Conservation (phyloP, 1,139 yeast species). For the Saccharomyces hybrid region DNA sequence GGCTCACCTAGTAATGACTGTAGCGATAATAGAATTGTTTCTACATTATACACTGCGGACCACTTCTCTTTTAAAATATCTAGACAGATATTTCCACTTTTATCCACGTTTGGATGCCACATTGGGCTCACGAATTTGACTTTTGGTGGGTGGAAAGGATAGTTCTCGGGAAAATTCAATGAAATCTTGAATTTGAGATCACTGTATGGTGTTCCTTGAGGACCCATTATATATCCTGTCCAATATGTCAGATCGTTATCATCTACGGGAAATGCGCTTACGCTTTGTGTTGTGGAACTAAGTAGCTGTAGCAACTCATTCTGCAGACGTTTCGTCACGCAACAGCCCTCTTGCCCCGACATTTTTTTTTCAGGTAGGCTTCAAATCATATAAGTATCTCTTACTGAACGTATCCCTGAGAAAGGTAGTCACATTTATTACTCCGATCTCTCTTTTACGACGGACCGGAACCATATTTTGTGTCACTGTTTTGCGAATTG, state of each 20-base stretch:
- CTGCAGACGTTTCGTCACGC: constrained; percentile 36
- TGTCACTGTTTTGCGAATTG: not conserved
- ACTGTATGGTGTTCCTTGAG: constrained; percentile 47
- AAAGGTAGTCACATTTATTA: not conserved
- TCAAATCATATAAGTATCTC: not conserved
- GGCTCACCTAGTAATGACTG: constrained; percentile 53
- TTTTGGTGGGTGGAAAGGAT: constrained; percentile 56
- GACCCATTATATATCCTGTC: constrained; percentile 61
- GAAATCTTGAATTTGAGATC: constrained; percentile 48
- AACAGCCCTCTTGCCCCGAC: constrained; percentile 8
- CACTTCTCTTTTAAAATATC: constrained; percentile 46
- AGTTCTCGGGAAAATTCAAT: constrained; percentile 49
- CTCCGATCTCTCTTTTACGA: not conserved
- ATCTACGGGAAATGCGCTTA: constrained; percentile 46
- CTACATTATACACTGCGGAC: constrained; percentile 60
- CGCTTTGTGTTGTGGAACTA: constrained; percentile 44
- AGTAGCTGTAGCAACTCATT: constrained; percentile 45
- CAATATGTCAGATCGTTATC: constrained; percentile 49
- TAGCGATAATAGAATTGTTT: constrained; percentile 49
- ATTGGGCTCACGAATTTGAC: constrained; percentile 57
- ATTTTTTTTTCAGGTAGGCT: not conserved
- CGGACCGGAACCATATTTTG: not conserved
- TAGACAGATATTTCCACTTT: constrained; percentile 46
- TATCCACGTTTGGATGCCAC: constrained; percentile 68
- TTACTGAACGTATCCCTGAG: too few relatives aligned